These are phyloP conservation scores for Spathaspora sp. DNA, from an alignment of 1,139 yeast genomes.

Conservation along the genomic window DNA sequence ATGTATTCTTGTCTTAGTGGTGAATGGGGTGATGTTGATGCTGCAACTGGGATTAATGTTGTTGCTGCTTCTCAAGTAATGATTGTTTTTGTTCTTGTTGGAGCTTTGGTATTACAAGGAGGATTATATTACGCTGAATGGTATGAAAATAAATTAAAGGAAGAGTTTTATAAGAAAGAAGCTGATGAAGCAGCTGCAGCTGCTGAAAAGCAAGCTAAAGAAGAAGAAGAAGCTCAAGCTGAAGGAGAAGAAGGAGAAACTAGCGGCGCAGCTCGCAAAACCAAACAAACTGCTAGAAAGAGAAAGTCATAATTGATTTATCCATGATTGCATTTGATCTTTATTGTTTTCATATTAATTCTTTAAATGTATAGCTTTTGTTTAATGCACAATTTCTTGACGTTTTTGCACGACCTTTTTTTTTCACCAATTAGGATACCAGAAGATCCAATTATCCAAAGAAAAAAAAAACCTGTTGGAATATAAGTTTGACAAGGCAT, in stretches of 20 bases:
- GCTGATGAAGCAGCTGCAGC: conserved; percentile 28
- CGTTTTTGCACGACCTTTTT: conserved; percentile 3
- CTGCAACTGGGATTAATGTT: conserved; percentile 82
- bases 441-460: conserved; percentile 11
- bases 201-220: conserved; percentile 20
- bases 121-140: conserved; percentile 89
- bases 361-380: background rate
- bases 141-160: conserved; percentile 62
- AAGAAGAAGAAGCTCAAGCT: conserved; percentile 17
- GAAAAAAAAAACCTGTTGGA: background rate
- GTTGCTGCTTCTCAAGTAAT: conserved; percentile 88
- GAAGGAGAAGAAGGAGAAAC: conserved; percentile 18
- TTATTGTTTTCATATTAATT: background rate
- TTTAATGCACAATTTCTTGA: background rate
- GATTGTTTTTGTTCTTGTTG: conserved; percentile 67
- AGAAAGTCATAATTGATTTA: conserved; percentile 13
- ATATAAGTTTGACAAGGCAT: background rate
- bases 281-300: conserved; percentile 11
- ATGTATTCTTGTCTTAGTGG: conserved; percentile 66
- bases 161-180: conserved; percentile 47
- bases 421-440: conserved; percentile 13
- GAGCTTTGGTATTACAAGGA: conserved; percentile 78
- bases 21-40: conserved; percentile 92
- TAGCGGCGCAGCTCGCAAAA: conserved; percentile 13
- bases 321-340: background rate